A percentile compares a stretch with the other conserved stretches of the same genome.
Conservation (phyloP, 129 eudicot species). For the Helichrysum umbraculigerum region DNA sequence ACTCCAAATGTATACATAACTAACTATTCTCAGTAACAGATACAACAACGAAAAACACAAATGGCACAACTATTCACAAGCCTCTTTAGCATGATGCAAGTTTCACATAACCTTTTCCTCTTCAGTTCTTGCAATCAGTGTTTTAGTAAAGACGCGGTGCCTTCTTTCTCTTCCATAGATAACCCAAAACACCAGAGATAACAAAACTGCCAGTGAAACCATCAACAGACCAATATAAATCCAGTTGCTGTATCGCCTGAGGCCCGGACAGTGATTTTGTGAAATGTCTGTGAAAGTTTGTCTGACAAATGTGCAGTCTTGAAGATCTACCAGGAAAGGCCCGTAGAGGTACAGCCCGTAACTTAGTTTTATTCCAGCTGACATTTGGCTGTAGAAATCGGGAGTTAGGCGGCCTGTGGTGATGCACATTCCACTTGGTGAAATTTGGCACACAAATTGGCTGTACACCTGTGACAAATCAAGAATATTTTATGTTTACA, state of each 20-base stretch:
- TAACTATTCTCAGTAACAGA: conserved; percentile 7
- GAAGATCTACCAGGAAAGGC: conserved; percentile 73
- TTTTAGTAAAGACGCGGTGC: conserved; percentile 80
- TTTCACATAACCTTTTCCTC: conserved; percentile 27
- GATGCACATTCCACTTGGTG: conserved; percentile 60
- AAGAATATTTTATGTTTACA: background rate
- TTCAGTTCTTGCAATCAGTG: conserved; percentile 31
- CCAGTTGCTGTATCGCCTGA: conserved; percentile 63
- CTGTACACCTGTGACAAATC: conserved; percentile 58
- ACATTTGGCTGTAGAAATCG: conserved; percentile 67
- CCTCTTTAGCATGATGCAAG: background rate
- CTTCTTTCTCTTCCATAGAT: conserved; percentile 86
- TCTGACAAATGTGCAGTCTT: conserved; percentile 80
- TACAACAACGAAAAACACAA: background rate
- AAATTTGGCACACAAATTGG: conserved; percentile 72
- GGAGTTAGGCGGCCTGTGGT: conserved; percentile 92
- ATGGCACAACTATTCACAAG: conserved; percentile 19
- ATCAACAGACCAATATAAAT: conserved; percentile 67
- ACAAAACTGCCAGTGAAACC: conserved; percentile 77
- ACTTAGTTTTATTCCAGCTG: conserved; percentile 70
- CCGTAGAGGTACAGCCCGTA: conserved; percentile 67
- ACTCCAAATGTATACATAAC: conserved; percentile 17
- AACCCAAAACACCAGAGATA: conserved; percentile 83
- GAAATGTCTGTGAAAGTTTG: conserved; percentile 62
- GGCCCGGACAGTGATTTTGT: conserved; percentile 68